Conservation (phyloP, 208 protist genomes). For the Naegleria lovaniensis region DNA sequence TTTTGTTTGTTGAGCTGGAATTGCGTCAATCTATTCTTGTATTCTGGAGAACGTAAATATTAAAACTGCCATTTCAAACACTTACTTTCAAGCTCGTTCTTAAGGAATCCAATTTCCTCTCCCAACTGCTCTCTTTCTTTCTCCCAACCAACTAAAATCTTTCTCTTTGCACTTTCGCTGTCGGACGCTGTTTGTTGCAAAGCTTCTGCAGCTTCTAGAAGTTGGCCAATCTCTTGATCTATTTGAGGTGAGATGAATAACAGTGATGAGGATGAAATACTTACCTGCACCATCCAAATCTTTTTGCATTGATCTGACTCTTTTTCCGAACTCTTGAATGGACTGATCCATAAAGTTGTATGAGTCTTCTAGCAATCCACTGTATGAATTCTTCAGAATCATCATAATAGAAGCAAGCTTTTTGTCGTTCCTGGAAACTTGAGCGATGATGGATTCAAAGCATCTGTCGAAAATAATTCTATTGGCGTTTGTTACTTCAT, state of each 20-base stretch:
- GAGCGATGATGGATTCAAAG: not conserved
- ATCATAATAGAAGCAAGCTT: not conserved
- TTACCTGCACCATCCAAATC: conserved; percentile 8
- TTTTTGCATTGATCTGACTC: not conserved
- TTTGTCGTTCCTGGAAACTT: not conserved
- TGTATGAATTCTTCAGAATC: not conserved
- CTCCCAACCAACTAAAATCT: not conserved
- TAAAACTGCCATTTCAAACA: not conserved
- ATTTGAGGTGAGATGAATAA: not conserved
- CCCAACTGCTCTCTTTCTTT: conserved; percentile 34
- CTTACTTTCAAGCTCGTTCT: conserved; percentile 47
- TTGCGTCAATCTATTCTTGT: conserved; percentile 41
- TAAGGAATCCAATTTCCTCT: conserved; percentile 47
- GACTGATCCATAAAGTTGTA: not conserved
- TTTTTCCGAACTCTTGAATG: not conserved
- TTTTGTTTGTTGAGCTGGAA: conserved; percentile 31
- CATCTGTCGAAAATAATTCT: not conserved
- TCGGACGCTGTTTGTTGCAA: conserved; percentile 4
- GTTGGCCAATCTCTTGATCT: conserved; percentile 23
- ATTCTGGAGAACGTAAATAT: conserved; percentile 5
- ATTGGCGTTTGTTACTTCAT: not conserved
- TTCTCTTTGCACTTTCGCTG: not conserved
- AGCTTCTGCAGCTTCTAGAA: conserved; percentile 27
- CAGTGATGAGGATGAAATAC: not conserved
- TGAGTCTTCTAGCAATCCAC: not conserved